phyloP scores from a whole-genome alignment of 2,329 filamentous ascomycete genomes.

The Cladosporium halotolerans region DNA sequence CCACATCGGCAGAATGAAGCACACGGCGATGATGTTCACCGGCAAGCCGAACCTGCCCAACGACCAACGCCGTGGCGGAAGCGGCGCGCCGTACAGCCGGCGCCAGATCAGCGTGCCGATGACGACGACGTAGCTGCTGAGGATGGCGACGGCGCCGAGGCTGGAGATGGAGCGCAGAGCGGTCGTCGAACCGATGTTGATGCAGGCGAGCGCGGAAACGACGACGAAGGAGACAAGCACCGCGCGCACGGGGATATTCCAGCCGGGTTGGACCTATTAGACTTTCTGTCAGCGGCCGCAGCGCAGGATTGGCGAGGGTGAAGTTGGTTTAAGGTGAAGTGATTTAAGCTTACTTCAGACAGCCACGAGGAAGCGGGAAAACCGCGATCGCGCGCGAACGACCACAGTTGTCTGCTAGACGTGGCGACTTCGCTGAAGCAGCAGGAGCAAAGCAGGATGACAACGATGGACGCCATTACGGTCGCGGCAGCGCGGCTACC shows the following conservation, averaged over 20 bases:
- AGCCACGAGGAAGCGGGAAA: constrained; percentile 20
- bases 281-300: background rate
- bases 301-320: background rate
- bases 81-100: constrained; percentile 12
- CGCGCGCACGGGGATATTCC: constrained; percentile 23
- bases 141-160: constrained; percentile 16
- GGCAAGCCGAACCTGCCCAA: constrained; percentile 22
- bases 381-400: constrained; percentile 36
- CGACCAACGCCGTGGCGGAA: constrained; percentile 17
- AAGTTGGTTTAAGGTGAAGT: background rate
- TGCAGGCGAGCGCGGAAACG: constrained; percentile 27
- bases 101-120: constrained; percentile 18
- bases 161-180: constrained; percentile 34
- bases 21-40: constrained; percentile 29
- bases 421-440: constrained; percentile 33
- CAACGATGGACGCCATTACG: constrained; percentile 29
- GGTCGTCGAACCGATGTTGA: constrained; percentile 34
- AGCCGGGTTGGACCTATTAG: constrained; percentile 10
- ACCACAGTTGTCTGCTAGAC: constrained; percentile 34
- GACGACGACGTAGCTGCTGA: constrained; percentile 18
- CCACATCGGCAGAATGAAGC: constrained; percentile 41
- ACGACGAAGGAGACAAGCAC: constrained; percentile 21
- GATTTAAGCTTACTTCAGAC: background rate
- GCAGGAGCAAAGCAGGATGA: constrained; percentile 28
- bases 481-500: constrained; percentile 27